These are phyloP conservation scores for Bolboschoenoplectus hybrid DNA, from an alignment of 202 grass and related monocot genomes.

Conservation along the genomic window DNA sequence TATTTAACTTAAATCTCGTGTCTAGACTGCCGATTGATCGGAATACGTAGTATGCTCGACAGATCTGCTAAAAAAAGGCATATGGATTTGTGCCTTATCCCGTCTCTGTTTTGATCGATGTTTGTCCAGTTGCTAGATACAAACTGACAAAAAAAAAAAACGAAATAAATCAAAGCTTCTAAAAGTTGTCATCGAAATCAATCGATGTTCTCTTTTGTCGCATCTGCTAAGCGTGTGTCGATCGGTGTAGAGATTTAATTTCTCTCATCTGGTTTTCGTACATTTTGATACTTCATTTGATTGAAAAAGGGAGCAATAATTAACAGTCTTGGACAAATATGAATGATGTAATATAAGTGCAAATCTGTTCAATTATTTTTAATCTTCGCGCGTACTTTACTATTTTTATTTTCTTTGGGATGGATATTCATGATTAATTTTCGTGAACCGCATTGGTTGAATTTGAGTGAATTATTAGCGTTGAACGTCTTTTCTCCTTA, in stretches of 20 bases:
- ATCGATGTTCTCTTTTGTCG: neutral
- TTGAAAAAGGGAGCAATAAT: too few relatives aligned
- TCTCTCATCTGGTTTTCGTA: too few relatives aligned
- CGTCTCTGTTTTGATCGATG: neutral
- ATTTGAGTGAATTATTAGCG: neutral
- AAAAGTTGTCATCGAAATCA: neutral
- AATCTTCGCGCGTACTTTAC: neutral
- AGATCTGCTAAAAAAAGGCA: slow-evolving; percentile 20
- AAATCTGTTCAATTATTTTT: neutral
- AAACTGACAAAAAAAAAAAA: neutral
- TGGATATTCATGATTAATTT: neutral
- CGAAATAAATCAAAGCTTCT: neutral
- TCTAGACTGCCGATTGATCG: neutral
- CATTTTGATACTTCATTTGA: too few relatives aligned
- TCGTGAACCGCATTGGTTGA: neutral
- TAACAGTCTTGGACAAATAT: too few relatives aligned
- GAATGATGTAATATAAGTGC: too few relatives aligned
- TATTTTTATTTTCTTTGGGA: neutral
- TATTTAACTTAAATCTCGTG: neutral
- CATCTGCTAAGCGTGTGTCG: neutral
- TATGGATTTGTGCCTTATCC: neutral
- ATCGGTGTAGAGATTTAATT: neutral
- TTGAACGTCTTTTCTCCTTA: neutral
- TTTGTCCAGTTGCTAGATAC: neutral
- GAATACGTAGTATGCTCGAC: neutral